phyloP scores from a whole-genome alignment of 345 rosid genomes.

The Psidium guajava region DNA sequence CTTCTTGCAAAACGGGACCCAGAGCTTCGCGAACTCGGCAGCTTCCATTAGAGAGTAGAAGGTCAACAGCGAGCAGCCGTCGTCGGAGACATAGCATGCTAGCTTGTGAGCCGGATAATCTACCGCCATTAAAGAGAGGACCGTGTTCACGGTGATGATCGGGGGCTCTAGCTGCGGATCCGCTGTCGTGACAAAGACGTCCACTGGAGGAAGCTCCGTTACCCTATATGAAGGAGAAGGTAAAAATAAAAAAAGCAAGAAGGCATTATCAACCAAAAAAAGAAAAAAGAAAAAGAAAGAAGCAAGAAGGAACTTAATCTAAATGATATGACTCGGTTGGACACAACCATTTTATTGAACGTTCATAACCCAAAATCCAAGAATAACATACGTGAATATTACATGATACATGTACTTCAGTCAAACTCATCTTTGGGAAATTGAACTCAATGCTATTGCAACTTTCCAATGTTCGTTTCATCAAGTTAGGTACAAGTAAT shows the following conservation, averaged over 20 bases:
- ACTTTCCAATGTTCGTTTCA: neutral
- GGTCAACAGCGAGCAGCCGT: slow-evolving; percentile 48
- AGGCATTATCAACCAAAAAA: neutral
- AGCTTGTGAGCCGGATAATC: slow-evolving; percentile 49
- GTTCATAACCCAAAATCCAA: neutral
- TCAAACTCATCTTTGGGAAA: neutral
- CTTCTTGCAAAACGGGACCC: slow-evolving; percentile 73
- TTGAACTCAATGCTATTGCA: neutral
- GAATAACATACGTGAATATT: neutral
- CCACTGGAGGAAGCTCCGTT: slow-evolving; percentile 44
- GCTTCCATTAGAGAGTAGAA: slow-evolving; percentile 55
- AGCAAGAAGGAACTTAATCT: neutral
- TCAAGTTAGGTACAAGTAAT: neutral
- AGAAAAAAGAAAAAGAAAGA: neutral
- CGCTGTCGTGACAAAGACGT: slow-evolving; percentile 46
- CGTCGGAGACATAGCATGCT: slow-evolving; percentile 49
- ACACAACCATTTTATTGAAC: neutral
- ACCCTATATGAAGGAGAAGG: slow-evolving; percentile 6
- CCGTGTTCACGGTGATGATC: slow-evolving; percentile 33
- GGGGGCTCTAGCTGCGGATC: slow-evolving; percentile 41
- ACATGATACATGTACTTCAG: neutral
- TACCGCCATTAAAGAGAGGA: slow-evolving; percentile 40
- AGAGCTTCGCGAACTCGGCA: slow-evolving; percentile 44
- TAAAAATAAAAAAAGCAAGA: neutral
- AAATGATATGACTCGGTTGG: neutral